Conservation (phyloP, 2,329 filamentous ascomycete species). For the Aspergillus fumigatiaffinis region DNA sequence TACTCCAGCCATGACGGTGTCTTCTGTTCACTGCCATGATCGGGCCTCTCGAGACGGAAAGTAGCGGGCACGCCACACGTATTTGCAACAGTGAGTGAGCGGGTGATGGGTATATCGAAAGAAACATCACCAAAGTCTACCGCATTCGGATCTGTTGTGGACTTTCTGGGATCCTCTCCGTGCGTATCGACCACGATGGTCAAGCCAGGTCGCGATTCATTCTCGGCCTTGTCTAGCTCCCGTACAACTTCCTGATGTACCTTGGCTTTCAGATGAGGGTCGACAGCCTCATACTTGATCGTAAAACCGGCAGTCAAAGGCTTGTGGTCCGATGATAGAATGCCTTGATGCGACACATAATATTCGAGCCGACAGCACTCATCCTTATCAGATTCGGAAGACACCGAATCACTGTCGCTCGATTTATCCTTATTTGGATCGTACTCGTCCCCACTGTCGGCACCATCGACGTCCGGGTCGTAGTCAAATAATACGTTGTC, state of each 20-base stretch:
- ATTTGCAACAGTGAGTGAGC: slow-evolving; percentile 81
- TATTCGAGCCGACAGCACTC: slow-evolving; percentile 56
- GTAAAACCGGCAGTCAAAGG: slow-evolving; percentile 80
- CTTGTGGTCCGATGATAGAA: slow-evolving; percentile 94
- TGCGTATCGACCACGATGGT: slow-evolving; percentile 73
- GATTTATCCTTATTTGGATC: slow-evolving; percentile 52
- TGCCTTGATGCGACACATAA: slow-evolving; percentile 83
- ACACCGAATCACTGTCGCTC: slow-evolving; percentile 36
- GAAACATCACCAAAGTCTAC: slow-evolving; percentile 75
- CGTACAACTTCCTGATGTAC: slow-evolving; percentile 83
- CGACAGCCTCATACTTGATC: slow-evolving; percentile 79
- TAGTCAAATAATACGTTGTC: slow-evolving; percentile 88
- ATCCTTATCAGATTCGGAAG: slow-evolving; percentile 30
- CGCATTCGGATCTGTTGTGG: slow-evolving; percentile 45
- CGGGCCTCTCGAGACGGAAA: slow-evolving; percentile 72
- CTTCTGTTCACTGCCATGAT: slow-evolving; percentile 37
- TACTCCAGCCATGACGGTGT: slow-evolving; percentile 68
- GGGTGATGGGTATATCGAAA: slow-evolving; percentile 63
- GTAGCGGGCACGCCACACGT: slow-evolving; percentile 78
- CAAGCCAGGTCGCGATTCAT: slow-evolving; percentile 77
- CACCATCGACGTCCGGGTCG: slow-evolving; percentile 73
- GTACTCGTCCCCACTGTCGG: slow-evolving; percentile 54
- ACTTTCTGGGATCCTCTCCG: slow-evolving; percentile 28
- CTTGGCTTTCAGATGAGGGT: slow-evolving; percentile 76
- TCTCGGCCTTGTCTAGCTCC: slow-evolving; percentile 85